A percentile compares a stretch with the other conserved stretches of the same genome.
These are phyloP conservation scores for Pythium apleroticum DNA, from an alignment of 352 stramenopile species.

Conservation along the genomic window DNA sequence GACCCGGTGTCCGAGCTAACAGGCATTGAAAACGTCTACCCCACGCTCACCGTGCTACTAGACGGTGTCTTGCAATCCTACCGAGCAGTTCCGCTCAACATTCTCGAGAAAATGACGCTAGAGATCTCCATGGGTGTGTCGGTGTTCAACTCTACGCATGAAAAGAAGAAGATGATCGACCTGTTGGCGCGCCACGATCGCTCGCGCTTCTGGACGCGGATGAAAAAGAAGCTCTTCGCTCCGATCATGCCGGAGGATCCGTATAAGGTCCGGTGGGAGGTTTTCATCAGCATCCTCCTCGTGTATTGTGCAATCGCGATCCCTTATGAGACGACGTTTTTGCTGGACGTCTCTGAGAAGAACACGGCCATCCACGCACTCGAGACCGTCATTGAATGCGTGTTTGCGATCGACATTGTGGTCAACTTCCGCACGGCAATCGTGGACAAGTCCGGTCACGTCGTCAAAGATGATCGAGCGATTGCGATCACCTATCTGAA, in stretches of 20 bases:
- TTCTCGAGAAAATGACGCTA: constrained; percentile 62
- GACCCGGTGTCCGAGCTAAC: constrained; percentile 54
- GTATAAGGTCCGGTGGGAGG: constrained; percentile 55
- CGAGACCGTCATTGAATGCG: constrained; percentile 44
- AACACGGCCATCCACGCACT: constrained; percentile 28
- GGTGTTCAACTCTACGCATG: constrained; percentile 68
- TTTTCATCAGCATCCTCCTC: constrained; percentile 40
- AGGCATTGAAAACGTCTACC: constrained; percentile 68
- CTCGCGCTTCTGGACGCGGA: constrained; percentile 24
- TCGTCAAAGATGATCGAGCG: constrained; percentile 24
- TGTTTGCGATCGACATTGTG: constrained; percentile 57
- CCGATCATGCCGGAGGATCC: constrained; percentile 54
- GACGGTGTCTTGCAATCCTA: constrained; percentile 64
- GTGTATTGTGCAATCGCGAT: constrained; percentile 59
- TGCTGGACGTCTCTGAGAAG: constrained; percentile 27
- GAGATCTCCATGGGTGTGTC: constrained; percentile 77
- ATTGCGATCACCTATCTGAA: constrained; percentile 55
- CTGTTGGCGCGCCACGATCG: constrained; percentile 44
- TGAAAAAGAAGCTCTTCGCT: constrained; percentile 30
- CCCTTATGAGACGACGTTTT: constrained; percentile 66
- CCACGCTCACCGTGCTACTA: constrained; percentile 61
- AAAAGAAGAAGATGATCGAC: constrained; percentile 71
- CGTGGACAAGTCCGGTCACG: constrained; percentile 35
- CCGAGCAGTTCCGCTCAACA: constrained; percentile 51
- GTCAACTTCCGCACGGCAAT: constrained; percentile 56